Conservation (phyloP, 2,329 filamentous ascomycete species). For the Paraphoma chrysanthemicola region DNA sequence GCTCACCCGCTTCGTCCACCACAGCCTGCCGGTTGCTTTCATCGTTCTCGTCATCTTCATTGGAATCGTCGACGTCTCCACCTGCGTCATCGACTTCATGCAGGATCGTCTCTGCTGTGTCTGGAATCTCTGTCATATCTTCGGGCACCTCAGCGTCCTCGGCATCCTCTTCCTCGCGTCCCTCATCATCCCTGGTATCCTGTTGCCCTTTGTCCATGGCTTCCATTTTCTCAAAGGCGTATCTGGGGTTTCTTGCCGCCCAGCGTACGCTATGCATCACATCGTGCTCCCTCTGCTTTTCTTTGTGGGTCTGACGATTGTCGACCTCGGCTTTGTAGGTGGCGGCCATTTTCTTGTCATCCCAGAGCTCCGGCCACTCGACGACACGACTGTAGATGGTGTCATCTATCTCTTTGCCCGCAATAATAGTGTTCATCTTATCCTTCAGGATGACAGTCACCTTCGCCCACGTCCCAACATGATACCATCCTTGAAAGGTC, state of each 20-base stretch:
- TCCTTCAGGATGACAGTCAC: slow-evolving; percentile 86
- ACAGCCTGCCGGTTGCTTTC: slow-evolving; percentile 7
- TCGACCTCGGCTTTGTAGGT: slow-evolving; percentile 38
- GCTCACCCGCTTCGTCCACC: slow-evolving; percentile 14
- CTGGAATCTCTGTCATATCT: slow-evolving; percentile 40
- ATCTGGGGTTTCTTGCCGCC: slow-evolving; percentile 41
- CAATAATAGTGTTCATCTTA: slow-evolving; percentile 66
- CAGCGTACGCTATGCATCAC: slow-evolving; percentile 42
- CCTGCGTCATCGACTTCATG: slow-evolving; percentile 27
- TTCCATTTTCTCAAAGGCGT: slow-evolving; percentile 43
- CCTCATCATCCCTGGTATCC: neutral
- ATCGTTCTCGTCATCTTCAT: slow-evolving; percentile 22
- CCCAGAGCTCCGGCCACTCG: slow-evolving; percentile 43
- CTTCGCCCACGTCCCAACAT: slow-evolving; percentile 81
- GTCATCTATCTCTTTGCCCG: slow-evolving; percentile 41
- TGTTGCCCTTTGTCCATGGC: slow-evolving; percentile 7
- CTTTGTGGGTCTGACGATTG: slow-evolving; percentile 26
- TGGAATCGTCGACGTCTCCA: slow-evolving; percentile 18
- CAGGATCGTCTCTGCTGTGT: slow-evolving; percentile 30
- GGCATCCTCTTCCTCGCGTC: slow-evolving; percentile 13
- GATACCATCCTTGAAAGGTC: slow-evolving; percentile 78
- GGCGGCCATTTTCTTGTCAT: slow-evolving; percentile 38
- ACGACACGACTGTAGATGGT: slow-evolving; percentile 39
- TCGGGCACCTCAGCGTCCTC: slow-evolving; percentile 32
- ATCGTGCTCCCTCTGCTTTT: slow-evolving; percentile 36